Conservation (phyloP, 345 rosid species). For the Toxicodendron radicans region DNA sequence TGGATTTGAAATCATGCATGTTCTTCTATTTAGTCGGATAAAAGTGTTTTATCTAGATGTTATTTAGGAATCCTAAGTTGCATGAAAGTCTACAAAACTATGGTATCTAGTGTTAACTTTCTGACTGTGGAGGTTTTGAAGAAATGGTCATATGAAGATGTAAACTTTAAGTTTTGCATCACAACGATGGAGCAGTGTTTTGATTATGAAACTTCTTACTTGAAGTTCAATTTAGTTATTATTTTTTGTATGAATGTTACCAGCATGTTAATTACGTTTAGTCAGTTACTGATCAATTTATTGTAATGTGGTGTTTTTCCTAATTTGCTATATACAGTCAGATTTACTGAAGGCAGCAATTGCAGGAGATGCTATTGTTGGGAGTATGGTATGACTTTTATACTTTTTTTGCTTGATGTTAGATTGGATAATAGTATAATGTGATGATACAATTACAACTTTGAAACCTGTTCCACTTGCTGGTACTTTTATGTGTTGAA, state of each 20-base stretch:
- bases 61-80: background rate
- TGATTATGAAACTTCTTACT: background rate
- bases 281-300: background rate
- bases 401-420: conserved; percentile 2
- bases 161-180: background rate
- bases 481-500: background rate
- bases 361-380: conserved; percentile 83
- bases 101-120: background rate
- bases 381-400: conserved; percentile 57
- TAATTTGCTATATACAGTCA: conserved; percentile 37
- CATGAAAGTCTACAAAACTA: background rate
- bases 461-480: background rate
- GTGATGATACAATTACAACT: background rate
- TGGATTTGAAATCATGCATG: background rate
- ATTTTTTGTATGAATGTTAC: background rate
- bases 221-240: background rate
- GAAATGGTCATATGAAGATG: background rate
- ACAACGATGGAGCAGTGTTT: background rate
- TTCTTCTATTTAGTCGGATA: background rate
- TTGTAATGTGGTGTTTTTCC: background rate
- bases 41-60: background rate
- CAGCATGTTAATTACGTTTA: background rate
- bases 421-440: background rate
- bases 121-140: background rate
- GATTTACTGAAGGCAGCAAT: conserved; percentile 82